Evolutionary conservation across 2,329 filamentous ascomycete species (phyloP).

Genomic region (Claviceps sp.): DNA sequence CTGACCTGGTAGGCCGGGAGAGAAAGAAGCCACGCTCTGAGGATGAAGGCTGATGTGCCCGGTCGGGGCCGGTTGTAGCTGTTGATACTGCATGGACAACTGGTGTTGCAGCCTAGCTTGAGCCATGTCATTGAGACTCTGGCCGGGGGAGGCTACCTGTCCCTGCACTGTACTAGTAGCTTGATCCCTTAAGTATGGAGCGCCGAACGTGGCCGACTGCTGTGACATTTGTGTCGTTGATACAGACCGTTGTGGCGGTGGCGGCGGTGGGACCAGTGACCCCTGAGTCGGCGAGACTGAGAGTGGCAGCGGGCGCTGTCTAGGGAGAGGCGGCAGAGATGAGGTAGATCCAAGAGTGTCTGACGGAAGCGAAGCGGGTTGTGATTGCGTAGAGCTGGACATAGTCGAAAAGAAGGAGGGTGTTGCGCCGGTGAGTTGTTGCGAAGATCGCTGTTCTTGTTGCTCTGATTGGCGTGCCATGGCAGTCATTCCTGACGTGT

Average conservation of each 20-base stretch:
- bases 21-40: constrained; percentile 26
- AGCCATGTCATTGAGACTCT: constrained; percentile 61
- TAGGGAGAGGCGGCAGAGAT: constrained; percentile 20
- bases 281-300: constrained; percentile 44
- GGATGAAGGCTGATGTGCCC: constrained; percentile 21
- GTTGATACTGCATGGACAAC: constrained; percentile 35
- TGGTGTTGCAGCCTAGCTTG: constrained; percentile 54
- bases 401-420: constrained; percentile 42
- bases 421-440: constrained; percentile 40
- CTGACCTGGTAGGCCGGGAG: constrained; percentile 16
- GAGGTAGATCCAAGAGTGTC: neutral
- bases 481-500: constrained; percentile 16
- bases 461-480: constrained; percentile 9
- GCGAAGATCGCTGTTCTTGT: constrained; percentile 21
- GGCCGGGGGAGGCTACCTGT: constrained; percentile 57
- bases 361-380: constrained; percentile 7
- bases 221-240: constrained; percentile 78
- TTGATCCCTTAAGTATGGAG: constrained; percentile 68
- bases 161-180: constrained; percentile 57
- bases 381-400: constrained; percentile 27
- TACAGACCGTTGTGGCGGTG: constrained; percentile 57
- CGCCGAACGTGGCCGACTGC: constrained; percentile 58
- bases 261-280: constrained; percentile 65
- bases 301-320: constrained; percentile 61
- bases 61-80: constrained; percentile 26